Evolutionary conservation across 176 grass and related monocot genomes (phyloP).

Genomic region (bread wheat (Triticum aestivum)): DNA sequence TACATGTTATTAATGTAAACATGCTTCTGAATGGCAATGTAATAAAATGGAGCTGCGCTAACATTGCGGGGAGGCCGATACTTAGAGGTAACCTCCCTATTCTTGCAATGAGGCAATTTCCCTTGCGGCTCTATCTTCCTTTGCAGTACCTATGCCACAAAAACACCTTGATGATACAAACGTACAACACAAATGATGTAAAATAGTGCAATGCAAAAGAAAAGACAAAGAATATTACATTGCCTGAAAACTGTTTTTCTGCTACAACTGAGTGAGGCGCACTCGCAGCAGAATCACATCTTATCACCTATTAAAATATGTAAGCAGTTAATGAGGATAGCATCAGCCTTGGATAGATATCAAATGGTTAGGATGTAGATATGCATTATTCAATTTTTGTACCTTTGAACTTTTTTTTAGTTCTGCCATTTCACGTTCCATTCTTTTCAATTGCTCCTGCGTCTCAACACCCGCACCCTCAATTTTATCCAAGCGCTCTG

Average conservation of each 20-base stretch:
- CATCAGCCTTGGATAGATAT: neutral
- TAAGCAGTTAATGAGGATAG: neutral
- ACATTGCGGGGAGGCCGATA: neutral
- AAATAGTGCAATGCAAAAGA: neutral
- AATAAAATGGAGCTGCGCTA: neutral
- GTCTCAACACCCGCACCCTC: neutral
- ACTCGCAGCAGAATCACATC: conserved; percentile 19
- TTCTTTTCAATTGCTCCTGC: neutral
- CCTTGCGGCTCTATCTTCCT: neutral
- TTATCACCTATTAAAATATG: neutral
- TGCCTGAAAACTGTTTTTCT: conserved; percentile 11
- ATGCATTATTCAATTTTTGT: neutral
- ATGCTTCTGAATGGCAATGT: neutral
- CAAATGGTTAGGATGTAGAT: neutral
- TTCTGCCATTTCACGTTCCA: neutral
- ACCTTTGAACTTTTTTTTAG: neutral
- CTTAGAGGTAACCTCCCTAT: conserved; percentile 31
- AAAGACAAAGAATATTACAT: conserved; percentile 12
- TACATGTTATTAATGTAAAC: neutral
- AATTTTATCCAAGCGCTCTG: neutral
- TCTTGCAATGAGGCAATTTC: neutral
- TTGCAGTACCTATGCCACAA: neutral
- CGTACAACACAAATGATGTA: neutral
- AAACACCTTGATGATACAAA: neutral
- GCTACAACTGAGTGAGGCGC: neutral